Base-by-base conservation (phyloP, 176 grass and related monocot genomes). In the Saccharum officinarum region DNA sequence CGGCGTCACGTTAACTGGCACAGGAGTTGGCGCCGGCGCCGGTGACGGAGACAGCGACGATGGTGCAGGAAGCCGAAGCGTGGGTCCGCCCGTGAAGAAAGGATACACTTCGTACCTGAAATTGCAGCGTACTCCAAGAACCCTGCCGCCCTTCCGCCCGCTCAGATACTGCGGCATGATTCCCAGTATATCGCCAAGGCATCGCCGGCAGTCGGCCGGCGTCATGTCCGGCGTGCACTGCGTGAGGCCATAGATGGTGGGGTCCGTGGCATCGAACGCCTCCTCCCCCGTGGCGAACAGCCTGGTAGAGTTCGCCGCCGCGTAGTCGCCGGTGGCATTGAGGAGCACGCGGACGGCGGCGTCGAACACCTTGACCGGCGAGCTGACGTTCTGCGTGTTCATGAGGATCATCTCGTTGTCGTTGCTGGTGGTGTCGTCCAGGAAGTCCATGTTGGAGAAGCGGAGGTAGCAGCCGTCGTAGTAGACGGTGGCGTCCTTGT, bases 171-270 rank as follows among this genome's bases (percentile, higher is more conserved):
- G 42, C 4, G 47, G 66, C 15, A 65, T 31, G 1, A 20, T 1
- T 1, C 1, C 8, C 6, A 15, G 26, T 16, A 89, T 39, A 3
- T 3, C 68, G 26, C 59, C 42, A 2, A 95, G 66, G 76, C 93
- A 95, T 10, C 26, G 47, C 47, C 72, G 74, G 61, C 85, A 91
- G 22, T 81, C 37, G 3, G 6, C 50, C 7, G 49, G 30, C 4
- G 89, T 54, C 54, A 94, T 10, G 64, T 92, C 84, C 30, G 84
- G 89, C 4, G 69, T 89, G 87, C 92, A 94, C 80, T 94, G 92
- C 30, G 52, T 46, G 36, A 94, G 77, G 2, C 80, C 79, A 10
- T 94, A 91, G 55, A 89, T 84, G 71, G 33, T 87, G 31, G 82
- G 67, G 6, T 61, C 5, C 2, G 38, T 9, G 8, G 5, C 9